Conservation (phyloP, 2,329 filamentous ascomycete genomes). For the Calonectria pauciramosa region DNA sequence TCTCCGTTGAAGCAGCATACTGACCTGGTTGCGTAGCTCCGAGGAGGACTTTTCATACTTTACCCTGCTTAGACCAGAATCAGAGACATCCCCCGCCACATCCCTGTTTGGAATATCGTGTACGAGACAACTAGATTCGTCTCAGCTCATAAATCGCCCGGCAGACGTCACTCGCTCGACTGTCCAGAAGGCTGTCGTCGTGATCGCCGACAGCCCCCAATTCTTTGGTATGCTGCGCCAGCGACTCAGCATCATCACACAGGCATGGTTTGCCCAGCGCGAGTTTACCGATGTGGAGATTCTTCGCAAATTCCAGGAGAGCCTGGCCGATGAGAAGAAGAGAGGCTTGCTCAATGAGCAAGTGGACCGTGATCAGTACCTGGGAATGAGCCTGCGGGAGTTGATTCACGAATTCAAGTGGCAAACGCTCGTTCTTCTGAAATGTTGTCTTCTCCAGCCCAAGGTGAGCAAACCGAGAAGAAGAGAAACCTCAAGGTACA, state of each 20-base stretch:
- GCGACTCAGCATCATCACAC: conserved; percentile 89
- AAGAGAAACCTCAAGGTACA: not conserved
- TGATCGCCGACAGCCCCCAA: conserved; percentile 91
- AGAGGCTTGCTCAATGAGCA: conserved; percentile 72
- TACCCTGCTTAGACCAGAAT: conserved; percentile 80
- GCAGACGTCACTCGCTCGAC: conserved; percentile 96
- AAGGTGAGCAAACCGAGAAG: conserved; percentile 73
- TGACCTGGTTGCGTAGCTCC: conserved; percentile 64
- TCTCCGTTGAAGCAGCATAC: conserved; percentile 6
- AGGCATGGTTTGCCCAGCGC: conserved; percentile 95
- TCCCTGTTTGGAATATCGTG: conserved; percentile 97
- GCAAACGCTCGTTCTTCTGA: conserved; percentile 94
- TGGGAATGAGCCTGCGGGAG: conserved; percentile 90
- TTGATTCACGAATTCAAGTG: conserved; percentile 94
- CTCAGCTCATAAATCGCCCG: conserved; percentile 81
- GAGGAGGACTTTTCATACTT: conserved; percentile 99
- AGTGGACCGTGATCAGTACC: conserved; percentile 85
- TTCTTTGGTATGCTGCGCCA: conserved; percentile 92
- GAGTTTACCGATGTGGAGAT: conserved; percentile 96
- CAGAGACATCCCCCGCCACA: conserved; percentile 70
- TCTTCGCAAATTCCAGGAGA: conserved; percentile 90
- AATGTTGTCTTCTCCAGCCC: conserved; percentile 92
- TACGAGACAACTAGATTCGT: conserved; percentile 89
- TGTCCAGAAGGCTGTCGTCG: conserved; percentile 97
- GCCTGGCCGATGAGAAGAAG: conserved; percentile 77